phyloP scores from a whole-genome alignment of 768 basidiomycete genomes.

The Lactifluus subvellereus region DNA sequence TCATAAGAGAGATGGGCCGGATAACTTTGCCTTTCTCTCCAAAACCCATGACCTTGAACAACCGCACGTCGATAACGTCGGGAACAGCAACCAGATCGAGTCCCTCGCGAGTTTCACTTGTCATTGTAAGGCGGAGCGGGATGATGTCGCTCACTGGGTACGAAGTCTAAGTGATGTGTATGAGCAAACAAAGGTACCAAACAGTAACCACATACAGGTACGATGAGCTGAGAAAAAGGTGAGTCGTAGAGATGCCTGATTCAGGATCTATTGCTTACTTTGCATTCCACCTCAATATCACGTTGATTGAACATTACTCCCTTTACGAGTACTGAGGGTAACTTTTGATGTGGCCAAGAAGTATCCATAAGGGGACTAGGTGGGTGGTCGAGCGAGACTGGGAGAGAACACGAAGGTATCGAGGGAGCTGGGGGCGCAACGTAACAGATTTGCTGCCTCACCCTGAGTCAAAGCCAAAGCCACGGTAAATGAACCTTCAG shows the following conservation, averaged over 20 bases:
- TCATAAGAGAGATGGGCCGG: background rate
- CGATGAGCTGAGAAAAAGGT: conserved; percentile 1
- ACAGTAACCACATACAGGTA: background rate
- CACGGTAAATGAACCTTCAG: background rate
- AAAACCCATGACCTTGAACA: conserved; percentile 17
- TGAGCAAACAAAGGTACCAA: background rate
- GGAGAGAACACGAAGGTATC: background rate
- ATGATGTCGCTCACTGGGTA: background rate
- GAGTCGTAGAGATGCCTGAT: background rate
- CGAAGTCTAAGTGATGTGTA: background rate
- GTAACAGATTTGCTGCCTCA: background rate
- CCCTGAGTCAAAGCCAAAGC: background rate
- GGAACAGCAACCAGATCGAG: background rate
- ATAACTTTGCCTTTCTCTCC: conserved; percentile 2
- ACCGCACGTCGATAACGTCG: conserved; percentile 7
- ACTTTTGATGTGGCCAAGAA: background rate
- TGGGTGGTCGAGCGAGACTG: background rate
- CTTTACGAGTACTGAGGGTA: conserved; percentile 5
- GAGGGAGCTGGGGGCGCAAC: background rate
- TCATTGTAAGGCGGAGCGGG: conserved; percentile 13
- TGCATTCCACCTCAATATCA: conserved; percentile 15
- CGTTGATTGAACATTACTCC: background rate
- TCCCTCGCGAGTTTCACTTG: background rate
- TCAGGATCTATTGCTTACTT: background rate
- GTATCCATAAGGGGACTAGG: background rate